These are phyloP conservation scores for Allium sativum DNA, from an alignment of 106 monocot species.

Conservation along the genomic window DNA sequence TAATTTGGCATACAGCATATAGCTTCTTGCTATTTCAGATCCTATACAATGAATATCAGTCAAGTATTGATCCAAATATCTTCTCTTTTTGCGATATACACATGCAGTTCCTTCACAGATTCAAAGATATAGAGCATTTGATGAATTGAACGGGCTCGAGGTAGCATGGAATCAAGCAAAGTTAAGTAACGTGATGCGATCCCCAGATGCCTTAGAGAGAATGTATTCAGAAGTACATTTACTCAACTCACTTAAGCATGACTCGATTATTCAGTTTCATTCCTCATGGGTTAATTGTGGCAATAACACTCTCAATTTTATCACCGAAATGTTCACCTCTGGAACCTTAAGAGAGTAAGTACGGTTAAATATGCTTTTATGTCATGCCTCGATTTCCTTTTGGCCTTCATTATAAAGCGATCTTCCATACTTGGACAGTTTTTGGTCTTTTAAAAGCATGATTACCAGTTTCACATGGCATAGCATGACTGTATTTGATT, in stretches of 20 bases:
- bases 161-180: constrained; percentile 97
- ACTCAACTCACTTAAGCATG: constrained; percentile 68
- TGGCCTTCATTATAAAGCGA: no score
- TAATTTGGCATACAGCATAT: no score
- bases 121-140: constrained; percentile 78
- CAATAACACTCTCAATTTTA: constrained; percentile 86
- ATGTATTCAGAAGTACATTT: constrained; percentile 93
- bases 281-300: constrained; percentile 62
- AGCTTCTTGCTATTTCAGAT: no score
- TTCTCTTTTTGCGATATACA: neutral
- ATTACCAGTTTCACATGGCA: no score
- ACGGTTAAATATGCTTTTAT: neutral
- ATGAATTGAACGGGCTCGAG: constrained; percentile 67
- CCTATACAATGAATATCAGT: neutral
- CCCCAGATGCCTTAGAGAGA: constrained; percentile 61
- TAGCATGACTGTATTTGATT: no score
- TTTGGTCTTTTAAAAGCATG: no score
- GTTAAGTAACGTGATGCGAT: constrained; percentile 53
- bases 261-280: constrained; percentile 73
- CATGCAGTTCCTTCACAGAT: constrained; percentile 17
- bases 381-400: no score
- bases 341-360: constrained; percentile 83
- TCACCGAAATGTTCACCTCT: constrained; percentile 97
- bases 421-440: no score
- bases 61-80: neutral